Evolutionary conservation across 2,329 filamentous ascomycete species (phyloP).

Genomic region (Colletotrichum gloeosporioides): DNA sequence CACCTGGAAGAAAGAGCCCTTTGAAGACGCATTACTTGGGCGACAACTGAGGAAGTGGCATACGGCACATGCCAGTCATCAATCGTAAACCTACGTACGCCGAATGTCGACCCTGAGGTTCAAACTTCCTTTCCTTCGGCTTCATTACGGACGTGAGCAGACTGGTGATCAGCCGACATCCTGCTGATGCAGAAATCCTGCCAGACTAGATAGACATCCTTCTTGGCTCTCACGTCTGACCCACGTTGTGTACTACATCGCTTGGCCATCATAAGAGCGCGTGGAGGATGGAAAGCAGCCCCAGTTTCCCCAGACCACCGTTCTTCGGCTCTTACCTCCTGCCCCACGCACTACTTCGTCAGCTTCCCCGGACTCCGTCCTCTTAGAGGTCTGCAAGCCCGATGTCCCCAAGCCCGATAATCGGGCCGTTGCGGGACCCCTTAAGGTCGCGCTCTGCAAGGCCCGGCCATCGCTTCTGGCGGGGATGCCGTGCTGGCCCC

Average conservation of each 20-base stretch:
- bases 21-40: neutral
- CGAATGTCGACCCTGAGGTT: neutral
- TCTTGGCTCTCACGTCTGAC: neutral
- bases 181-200: neutral
- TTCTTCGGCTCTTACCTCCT: neutral
- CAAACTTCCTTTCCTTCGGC: neutral
- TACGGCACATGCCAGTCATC: neutral
- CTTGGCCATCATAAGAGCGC: neutral
- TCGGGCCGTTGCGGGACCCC: neutral
- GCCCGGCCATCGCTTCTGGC: neutral
- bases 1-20: neutral
- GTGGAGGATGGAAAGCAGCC: neutral
- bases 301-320: neutral
- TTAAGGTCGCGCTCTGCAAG: neutral
- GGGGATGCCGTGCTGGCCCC: neutral
- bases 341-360: neutral
- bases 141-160: neutral
- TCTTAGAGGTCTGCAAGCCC: neutral
- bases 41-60: neutral
- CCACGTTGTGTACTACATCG: neutral
- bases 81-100: neutral
- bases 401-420: neutral
- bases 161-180: neutral
- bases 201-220: neutral
- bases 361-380: neutral